Evolutionary conservation across 441 rosid species (phyloP).

Genomic region (Arabidopsis hybrid): DNA sequence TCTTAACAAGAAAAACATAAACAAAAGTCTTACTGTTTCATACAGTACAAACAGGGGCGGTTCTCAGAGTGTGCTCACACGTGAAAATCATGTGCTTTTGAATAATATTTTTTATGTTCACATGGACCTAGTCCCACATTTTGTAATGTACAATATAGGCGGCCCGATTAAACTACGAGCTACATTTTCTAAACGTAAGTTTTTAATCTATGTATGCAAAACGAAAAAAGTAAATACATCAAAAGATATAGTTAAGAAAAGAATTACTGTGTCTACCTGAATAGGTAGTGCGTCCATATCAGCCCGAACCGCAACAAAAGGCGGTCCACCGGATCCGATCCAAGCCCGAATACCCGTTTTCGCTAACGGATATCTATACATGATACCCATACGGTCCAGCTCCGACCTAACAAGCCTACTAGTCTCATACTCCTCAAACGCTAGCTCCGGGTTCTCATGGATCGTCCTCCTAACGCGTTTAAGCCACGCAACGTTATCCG

Average conservation of each 20-base stretch:
- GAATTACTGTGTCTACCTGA: slow-evolving; percentile 55
- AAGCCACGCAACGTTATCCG: slow-evolving; percentile 69
- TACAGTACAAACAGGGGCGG: neutral
- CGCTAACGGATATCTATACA: slow-evolving; percentile 70
- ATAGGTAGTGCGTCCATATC: slow-evolving; percentile 99
- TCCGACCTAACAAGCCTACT: slow-evolving; percentile 70
- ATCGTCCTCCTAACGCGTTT: slow-evolving; percentile 72
- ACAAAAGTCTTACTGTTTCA: slow-evolving; percentile 1
- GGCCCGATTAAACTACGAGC: too few relatives aligned
- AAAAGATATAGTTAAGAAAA: neutral
- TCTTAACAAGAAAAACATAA: neutral
- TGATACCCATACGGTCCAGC: slow-evolving; percentile 67
- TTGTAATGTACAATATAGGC: neutral
- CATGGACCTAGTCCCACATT: slow-evolving; percentile 9
- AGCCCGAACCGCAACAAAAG: slow-evolving; percentile 86
- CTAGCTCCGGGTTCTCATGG: slow-evolving; percentile 90
- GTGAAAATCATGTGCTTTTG: neutral
- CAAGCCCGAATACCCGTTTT: slow-evolving; percentile 89
- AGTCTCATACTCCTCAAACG: slow-evolving; percentile 79
- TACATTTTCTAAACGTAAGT: too few relatives aligned
- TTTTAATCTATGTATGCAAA: too few relatives aligned
- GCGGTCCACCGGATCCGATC: slow-evolving; percentile 85
- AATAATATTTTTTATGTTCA: neutral
- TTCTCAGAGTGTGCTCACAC: neutral
- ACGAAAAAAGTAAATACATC: neutral